Conservation (phyloP, 768 basidiomycete species). For the Leccinum rimulosum region DNA sequence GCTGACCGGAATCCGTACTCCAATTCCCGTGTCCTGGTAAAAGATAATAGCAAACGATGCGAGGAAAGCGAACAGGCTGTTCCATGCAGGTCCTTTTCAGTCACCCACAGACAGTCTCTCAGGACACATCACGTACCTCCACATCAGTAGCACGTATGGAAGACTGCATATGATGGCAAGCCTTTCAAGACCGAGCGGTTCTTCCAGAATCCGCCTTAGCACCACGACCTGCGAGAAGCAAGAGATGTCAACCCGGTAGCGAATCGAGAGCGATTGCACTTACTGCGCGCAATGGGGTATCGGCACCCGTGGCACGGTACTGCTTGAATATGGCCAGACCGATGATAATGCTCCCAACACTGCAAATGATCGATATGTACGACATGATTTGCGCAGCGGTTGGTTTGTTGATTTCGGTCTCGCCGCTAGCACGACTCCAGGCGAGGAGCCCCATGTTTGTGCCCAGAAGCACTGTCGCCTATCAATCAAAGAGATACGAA, state of each 20-base stretch:
- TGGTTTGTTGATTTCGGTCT: slow-evolving; percentile 5
- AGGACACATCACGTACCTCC: slow-evolving; percentile 1
- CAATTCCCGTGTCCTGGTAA: slow-evolving; percentile 24
- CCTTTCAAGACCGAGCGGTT: slow-evolving; percentile 32
- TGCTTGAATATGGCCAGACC: slow-evolving; percentile 33
- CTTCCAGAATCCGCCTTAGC: slow-evolving; percentile 26
- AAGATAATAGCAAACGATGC: slow-evolving; percentile 30
- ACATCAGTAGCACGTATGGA: slow-evolving; percentile 41
- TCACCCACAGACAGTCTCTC: neutral
- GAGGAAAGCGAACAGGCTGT: slow-evolving; percentile 37
- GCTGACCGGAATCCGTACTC: slow-evolving; percentile 29
- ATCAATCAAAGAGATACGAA: neutral
- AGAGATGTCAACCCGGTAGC: slow-evolving; percentile 1
- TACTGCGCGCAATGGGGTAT: slow-evolving; percentile 32
- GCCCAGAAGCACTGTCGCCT: slow-evolving; percentile 31
- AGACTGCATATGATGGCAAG: slow-evolving; percentile 41
- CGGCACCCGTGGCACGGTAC: slow-evolving; percentile 32
- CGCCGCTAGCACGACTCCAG: slow-evolving; percentile 12
- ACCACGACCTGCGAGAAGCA: slow-evolving; percentile 18
- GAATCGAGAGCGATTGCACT: neutral
- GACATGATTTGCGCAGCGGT: slow-evolving; percentile 23
- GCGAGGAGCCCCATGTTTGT: slow-evolving; percentile 26
- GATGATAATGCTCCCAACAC: slow-evolving; percentile 27
- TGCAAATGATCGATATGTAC: slow-evolving; percentile 30
- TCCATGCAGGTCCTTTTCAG: neutral